Evolutionary conservation across 225 moss, liverwort and hornwort genomes (phyloP).

Genomic region (Rhytidiadelphus loreus): DNA sequence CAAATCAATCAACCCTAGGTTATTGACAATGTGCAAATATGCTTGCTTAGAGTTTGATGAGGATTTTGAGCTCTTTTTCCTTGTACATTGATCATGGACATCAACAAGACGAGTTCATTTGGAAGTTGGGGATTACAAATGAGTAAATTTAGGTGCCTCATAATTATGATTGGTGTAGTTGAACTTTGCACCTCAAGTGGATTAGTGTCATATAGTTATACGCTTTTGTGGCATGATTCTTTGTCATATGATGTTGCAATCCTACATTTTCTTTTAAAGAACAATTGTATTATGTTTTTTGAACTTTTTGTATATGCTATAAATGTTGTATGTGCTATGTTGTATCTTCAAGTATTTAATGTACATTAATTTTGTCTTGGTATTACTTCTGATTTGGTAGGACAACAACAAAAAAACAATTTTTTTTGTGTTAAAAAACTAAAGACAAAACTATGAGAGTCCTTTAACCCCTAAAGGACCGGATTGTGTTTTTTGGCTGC

Average conservation of each 20-base stretch:
- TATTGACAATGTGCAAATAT: not conserved
- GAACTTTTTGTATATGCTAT: not conserved
- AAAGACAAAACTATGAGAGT: not conserved
- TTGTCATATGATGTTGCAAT: not conserved
- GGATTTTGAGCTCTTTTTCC: not conserved
- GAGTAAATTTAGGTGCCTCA: not conserved
- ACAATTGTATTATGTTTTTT: not conserved
- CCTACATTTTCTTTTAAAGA: too few species aligned
- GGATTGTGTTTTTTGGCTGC: too few species aligned
- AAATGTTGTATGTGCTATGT: not conserved
- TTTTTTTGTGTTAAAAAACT: not conserved
- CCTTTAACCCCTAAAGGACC: too few species aligned
- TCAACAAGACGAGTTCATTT: not conserved
- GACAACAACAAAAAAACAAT: not conserved
- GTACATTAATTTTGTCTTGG: not conserved
- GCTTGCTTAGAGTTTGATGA: not conserved
- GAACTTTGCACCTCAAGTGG: not conserved
- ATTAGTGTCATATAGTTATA: not conserved
- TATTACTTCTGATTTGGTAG: not conserved
- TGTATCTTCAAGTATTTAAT: not conserved
- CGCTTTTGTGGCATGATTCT: too few species aligned
- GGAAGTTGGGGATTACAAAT: not conserved
- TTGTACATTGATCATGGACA: not conserved
- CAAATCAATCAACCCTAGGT: not conserved
- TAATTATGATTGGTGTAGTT: not conserved